Evolutionary conservation across 2,329 filamentous ascomycete species (phyloP), one percentile per base, ranked within the genome.

Genomic region (Claviceps pazoutovae): DNA sequence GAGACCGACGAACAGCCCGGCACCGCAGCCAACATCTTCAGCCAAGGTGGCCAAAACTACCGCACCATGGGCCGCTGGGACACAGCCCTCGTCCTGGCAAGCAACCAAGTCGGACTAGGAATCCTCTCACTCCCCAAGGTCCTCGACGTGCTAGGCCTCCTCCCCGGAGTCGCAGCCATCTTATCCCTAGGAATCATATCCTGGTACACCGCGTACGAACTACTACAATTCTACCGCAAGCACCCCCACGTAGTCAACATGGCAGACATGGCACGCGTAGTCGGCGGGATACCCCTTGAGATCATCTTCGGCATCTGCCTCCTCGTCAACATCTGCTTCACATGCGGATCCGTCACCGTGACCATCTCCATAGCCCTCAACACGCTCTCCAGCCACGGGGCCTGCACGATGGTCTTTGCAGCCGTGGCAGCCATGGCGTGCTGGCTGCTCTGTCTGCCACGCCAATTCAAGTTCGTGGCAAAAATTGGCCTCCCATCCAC

Each of bases 241-340:
- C 78, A 87, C 60, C 82, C 82, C 0, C 78, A 86, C 62, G 75
- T 84, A 53, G 75, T 82, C 57, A 83, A 86, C 66, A 79, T 86
- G 7, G 85, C 82, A 58, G 83, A 87, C 59, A 80, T 86, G 77
- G 73, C 75, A 74, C 60, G 74, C 70, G 60, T 78, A 67, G 59
- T 78, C 68, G 70, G 65, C 1, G 63, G 64, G 2, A 56, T 57
- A 1, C 51, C 57, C 3, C 56, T 66, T 9, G 26, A 30, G 30
- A 55, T 61, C 19, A 26, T 58, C 1, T 53, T 61, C 8, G 64
- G 80, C 2, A 67, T 81, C 58, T 84, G 84, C 72, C 83, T 87
- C 62, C 62, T 86, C 13, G 63, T 86, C 57, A 86, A 87, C 70
- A 84, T 86, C 61, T 84, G 80, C 49, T 83, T 84, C 66, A 85